Evolutionary conservation across 139 green algal species (phyloP).

Genomic region (Penium margaritaceum): DNA sequence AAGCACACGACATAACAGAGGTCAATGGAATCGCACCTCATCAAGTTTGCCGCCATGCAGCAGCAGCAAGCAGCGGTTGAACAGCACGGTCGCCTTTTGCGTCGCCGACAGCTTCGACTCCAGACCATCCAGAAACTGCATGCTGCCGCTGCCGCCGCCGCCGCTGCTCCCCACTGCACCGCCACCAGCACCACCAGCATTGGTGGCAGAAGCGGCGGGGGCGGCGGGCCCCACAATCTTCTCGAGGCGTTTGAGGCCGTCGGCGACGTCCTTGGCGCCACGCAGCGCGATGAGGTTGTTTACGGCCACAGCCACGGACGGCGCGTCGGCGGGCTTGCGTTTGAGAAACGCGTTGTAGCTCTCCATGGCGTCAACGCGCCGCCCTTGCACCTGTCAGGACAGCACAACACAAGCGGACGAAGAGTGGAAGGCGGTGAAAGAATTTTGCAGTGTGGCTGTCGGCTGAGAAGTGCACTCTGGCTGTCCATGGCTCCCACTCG

Average conservation of each 20-base stretch:
- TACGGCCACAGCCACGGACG: conserved; percentile 54
- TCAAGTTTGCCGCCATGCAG: conserved; percentile 58
- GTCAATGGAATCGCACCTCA: too few relatives aligned
- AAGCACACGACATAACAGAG: too few relatives aligned
- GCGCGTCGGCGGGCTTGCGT: conserved; percentile 48
- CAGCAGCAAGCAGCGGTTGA: conserved; percentile 63
- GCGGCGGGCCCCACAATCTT: too few relatives aligned
- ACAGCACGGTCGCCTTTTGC: conserved; percentile 64
- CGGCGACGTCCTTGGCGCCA: conserved; percentile 36
- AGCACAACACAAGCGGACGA: too few relatives aligned
- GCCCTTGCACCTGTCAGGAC: conserved; percentile 40
- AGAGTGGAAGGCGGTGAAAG: too few relatives aligned
- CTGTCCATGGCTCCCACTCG: too few relatives aligned
- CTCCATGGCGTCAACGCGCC: conserved; percentile 26
- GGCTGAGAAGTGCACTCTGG: too few relatives aligned
- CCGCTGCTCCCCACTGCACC: too few relatives aligned
- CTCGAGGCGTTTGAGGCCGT: conserved; percentile 65
- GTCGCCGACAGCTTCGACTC: conserved; percentile 56
- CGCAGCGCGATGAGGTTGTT: conserved; percentile 62
- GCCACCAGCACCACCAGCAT: too few relatives aligned
- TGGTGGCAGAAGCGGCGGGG: too few relatives aligned
- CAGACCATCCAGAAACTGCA: conserved; percentile 44
- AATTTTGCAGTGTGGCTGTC: too few relatives aligned
- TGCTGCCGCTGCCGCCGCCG: too few relatives aligned
- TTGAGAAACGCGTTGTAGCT: conserved; percentile 39